Evolutionary conservation across 108 stramenopile genomes (phyloP).

Genomic region (Nitzschia sp.): DNA sequence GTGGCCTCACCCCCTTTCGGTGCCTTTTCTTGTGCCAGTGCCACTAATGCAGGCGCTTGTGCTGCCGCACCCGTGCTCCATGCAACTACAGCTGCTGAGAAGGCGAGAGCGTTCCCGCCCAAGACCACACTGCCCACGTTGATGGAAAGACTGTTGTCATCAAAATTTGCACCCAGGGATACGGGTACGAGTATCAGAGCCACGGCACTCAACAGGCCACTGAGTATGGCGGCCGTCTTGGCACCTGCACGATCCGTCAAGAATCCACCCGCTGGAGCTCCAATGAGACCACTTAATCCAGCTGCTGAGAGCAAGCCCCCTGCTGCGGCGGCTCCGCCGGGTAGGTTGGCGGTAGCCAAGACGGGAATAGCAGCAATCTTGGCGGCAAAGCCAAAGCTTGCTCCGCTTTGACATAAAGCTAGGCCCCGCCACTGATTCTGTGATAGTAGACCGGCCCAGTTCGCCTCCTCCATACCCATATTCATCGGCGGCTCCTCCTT

Average conservation of each 20-base stretch:
- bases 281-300: slow-evolving; percentile 64
- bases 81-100: slow-evolving; percentile 46
- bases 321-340: slow-evolving; percentile 66
- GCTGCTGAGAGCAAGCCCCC: slow-evolving; percentile 68
- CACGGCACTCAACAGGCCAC: slow-evolving; percentile 49
- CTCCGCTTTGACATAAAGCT: slow-evolving; percentile 58
- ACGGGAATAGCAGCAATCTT: slow-evolving; percentile 78
- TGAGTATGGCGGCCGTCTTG: slow-evolving; percentile 39
- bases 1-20: slow-evolving; percentile 61
- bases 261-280: slow-evolving; percentile 63
- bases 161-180: slow-evolving; percentile 25
- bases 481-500: background rate
- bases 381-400: slow-evolving; percentile 71
- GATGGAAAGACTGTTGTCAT: background rate
- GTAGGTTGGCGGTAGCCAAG: slow-evolving; percentile 48
- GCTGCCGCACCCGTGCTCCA: slow-evolving; percentile 67
- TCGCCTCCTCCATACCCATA: slow-evolving; percentile 10
- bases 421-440: slow-evolving; percentile 58
- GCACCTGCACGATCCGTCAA: slow-evolving; percentile 51
- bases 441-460: slow-evolving; percentile 54
- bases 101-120: slow-evolving; percentile 31
- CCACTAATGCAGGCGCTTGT: slow-evolving; percentile 67
- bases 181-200: slow-evolving; percentile 50
- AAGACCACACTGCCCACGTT: slow-evolving; percentile 4
- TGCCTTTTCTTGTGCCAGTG: slow-evolving; percentile 62